Conservation (phyloP, 1,284 basidiomycete genomes). For the Cutaneotrichosporon spelunceum region DNA sequence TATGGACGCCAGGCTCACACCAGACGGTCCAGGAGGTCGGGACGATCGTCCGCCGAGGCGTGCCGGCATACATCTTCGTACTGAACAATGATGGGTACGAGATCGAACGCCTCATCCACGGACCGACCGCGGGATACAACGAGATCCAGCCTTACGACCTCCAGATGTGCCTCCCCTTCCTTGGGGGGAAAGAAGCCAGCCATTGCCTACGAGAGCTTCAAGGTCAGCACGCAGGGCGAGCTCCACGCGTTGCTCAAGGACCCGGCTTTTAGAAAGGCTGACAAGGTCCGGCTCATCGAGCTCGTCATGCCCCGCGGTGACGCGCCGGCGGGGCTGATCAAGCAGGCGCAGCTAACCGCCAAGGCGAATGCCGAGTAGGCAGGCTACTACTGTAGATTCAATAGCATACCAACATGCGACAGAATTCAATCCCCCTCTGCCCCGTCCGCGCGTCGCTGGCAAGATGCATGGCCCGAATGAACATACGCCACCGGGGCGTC, state of each 20-base stretch:
- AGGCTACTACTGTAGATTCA: too few species aligned
- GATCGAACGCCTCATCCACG: conserved; percentile 69
- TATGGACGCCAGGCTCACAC: neutral
- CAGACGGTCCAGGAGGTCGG: conserved; percentile 54
- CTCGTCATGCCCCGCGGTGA: conserved; percentile 50
- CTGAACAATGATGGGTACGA: conserved; percentile 88
- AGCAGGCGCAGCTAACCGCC: conserved; percentile 51
- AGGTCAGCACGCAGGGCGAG: conserved; percentile 51
- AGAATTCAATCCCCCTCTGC: too few species aligned
- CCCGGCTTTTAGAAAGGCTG: conserved; percentile 42
- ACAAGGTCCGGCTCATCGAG: conserved; percentile 49
- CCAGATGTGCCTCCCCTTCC: conserved; percentile 49
- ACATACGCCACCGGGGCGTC: conserved; percentile 9
- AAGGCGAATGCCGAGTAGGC: conserved; percentile 41
- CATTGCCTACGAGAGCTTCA: conserved; percentile 37
- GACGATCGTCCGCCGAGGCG: conserved; percentile 53
- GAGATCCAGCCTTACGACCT: conserved; percentile 53
- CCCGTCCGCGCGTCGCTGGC: too few species aligned
- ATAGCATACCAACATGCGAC: too few species aligned
- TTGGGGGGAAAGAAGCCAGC: conserved; percentile 27
- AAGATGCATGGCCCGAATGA: conserved; percentile 6
- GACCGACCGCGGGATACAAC: conserved; percentile 51
- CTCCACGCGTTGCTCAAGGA: conserved; percentile 56
- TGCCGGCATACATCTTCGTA: conserved; percentile 57
- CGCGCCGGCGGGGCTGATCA: conserved; percentile 43